Percentiles rank a stretch among this genome's conserved stretches.
phyloP scores from a whole-genome alignment of 2,329 filamentous ascomycete genomes.

The Pyricularia pennisetigena region DNA sequence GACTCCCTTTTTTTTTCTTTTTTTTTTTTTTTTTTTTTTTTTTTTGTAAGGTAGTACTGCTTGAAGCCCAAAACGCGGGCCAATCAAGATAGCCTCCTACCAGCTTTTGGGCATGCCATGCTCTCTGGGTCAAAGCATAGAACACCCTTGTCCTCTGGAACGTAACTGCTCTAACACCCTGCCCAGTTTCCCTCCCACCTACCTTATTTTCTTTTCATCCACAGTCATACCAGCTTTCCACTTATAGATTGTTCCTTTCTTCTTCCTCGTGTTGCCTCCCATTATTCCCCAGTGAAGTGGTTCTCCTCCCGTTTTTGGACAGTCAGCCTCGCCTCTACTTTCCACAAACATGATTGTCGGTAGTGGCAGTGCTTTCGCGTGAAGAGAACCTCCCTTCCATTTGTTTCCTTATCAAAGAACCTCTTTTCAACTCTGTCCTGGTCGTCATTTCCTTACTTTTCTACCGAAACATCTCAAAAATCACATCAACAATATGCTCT shows the following conservation, averaged over 20 bases:
- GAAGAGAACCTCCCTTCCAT: neutral
- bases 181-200: neutral
- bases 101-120: neutral
- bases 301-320: neutral
- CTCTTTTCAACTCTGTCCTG: neutral
- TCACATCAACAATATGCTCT: neutral
- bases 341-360: neutral
- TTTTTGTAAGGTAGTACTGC: neutral
- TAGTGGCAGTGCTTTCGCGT: neutral
- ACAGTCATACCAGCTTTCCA: neutral
- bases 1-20: neutral
- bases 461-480: neutral
- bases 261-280: neutral
- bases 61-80: neutral
- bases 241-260: neutral
- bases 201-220: neutral
- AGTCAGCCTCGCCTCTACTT: neutral
- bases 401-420: neutral
- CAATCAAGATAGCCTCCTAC: neutral
- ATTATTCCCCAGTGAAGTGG: neutral
- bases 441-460: neutral
- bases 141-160: neutral
- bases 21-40: too few relatives aligned
- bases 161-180: neutral
- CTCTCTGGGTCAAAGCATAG: neutral